Evolutionary conservation across 306 rosid species (phyloP).

Genomic region (Glycine tomentella): DNA sequence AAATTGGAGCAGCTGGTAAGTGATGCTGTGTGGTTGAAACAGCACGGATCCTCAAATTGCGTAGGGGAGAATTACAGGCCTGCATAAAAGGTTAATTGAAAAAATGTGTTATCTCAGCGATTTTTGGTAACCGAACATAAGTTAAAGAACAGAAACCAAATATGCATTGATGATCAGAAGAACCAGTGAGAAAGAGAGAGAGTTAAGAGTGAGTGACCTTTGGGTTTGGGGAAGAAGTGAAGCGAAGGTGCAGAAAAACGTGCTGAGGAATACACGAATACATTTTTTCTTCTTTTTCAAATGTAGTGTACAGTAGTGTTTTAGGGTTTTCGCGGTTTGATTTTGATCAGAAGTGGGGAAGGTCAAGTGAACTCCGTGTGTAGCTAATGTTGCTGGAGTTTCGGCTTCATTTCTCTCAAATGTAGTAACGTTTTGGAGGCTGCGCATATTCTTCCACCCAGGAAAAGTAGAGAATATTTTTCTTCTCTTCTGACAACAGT

Average conservation of each 20-base stretch:
- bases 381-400: no score
- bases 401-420: no score
- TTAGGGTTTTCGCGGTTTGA: slow-evolving; percentile 8
- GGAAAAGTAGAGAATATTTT: no score
- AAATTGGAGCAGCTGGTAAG: slow-evolving; percentile 85
- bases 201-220: slow-evolving; percentile 41
- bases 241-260: background rate
- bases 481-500: no score
- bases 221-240: slow-evolving; percentile 39
- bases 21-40: slow-evolving; percentile 45
- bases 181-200: slow-evolving; percentile 10
- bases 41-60: slow-evolving; percentile 45
- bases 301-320: background rate
- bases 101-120: background rate
- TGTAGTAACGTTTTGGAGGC: no score
- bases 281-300: slow-evolving; percentile 36
- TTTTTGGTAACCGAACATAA: background rate
- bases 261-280: slow-evolving; percentile 52
- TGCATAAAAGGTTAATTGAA: background rate
- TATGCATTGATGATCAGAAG: background rate
- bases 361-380: no score
- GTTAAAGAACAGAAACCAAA: background rate
- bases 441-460: no score
- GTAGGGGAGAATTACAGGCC: slow-evolving; percentile 39
- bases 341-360: no score